Base-by-base conservation (phyloP, 768 basidiomycete species). In the Candolleomyces aberdarensis region DNA sequence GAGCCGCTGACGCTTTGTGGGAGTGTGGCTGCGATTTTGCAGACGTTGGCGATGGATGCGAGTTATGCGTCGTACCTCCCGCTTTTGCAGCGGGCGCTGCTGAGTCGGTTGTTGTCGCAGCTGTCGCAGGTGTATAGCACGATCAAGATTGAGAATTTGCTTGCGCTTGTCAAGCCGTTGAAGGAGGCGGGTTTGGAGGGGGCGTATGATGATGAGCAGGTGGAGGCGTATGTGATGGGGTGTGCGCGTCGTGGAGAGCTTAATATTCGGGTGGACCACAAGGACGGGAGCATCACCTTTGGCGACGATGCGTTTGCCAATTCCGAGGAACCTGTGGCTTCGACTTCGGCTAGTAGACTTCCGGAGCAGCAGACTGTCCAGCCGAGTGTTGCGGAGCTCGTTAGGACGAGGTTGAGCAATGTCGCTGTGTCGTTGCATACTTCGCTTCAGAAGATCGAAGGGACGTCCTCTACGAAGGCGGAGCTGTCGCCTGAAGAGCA, bases 171-270 rank as follows among this genome's bases (percentile, higher is more conserved):
- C 52, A 81, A 84, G 0, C 95, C 96, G 46, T 78, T 93, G 19
- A 82, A 81, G 57, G 84, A 83, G 13, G 77, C 78, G 2, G 82
- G 78, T 6, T 69, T 83, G 40, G 76, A 81, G 41, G 80, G 78
- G 4, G 75, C 79, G 44, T 90, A 86, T 73, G 86, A 89, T 61
- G 83, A 85, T n/a, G 86, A 89, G 62, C 87, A 89, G 70, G 79
- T 89, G 64, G 94, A 98, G 75, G 89, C 91, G 4, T 98, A 96
- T 74, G 77, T 98, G 64, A 96, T 97, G 91, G 88, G 89, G 40
- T 93, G 94, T 61, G 92, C 93, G 48, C 85, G 89, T 51, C 85
- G 89, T 8, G 92, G 93, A 43, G 94, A 97, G 72, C 83, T 98
- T 53, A 82, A 77, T 66, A 88, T 97, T 63, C 86, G 87, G 15